Percentiles rank a stretch among this genome's conserved stretches.
phyloP scores from a whole-genome alignment of 2,329 filamentous ascomycete species.

The Aspergillus unguis region DNA sequence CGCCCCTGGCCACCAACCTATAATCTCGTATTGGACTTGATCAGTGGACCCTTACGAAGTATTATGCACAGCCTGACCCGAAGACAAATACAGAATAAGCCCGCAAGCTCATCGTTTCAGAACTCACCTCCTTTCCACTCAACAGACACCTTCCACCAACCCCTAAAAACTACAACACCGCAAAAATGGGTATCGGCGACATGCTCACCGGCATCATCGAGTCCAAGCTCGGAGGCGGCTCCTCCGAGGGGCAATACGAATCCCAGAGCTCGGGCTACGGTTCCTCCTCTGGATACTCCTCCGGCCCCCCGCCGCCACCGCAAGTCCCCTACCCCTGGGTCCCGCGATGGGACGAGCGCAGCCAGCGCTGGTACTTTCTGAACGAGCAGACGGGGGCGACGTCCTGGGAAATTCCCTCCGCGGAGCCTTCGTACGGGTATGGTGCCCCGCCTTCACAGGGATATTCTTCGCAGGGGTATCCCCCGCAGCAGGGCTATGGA shows the following conservation, averaged over 20 bases:
- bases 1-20: no score
- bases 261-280: constrained; percentile 4
- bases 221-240: constrained; percentile 9
- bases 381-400: constrained; percentile 48
- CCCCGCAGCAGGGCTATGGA: constrained; percentile 8
- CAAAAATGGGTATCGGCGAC: constrained; percentile 28
- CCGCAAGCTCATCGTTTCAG: no score
- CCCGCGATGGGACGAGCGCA: constrained; percentile 43
- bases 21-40: no score
- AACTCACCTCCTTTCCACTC: not conserved
- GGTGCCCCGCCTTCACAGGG: not conserved
- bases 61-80: no score
- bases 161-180: not conserved
- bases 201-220: constrained; percentile 27
- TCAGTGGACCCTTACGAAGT: no score
- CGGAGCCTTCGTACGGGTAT: constrained; percentile 16
- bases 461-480: no score
- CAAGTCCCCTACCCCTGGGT: constrained; percentile 42
- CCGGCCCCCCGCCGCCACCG: constrained; percentile 7
- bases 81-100: no score
- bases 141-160: not conserved
- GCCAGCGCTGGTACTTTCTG: constrained; percentile 44
- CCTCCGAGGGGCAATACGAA: not conserved
- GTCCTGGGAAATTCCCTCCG: constrained; percentile 38
- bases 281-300: not conserved